These are phyloP conservation scores for Populus euphratica DNA, from an alignment of 345 rosid species.

Conservation along the genomic window DNA sequence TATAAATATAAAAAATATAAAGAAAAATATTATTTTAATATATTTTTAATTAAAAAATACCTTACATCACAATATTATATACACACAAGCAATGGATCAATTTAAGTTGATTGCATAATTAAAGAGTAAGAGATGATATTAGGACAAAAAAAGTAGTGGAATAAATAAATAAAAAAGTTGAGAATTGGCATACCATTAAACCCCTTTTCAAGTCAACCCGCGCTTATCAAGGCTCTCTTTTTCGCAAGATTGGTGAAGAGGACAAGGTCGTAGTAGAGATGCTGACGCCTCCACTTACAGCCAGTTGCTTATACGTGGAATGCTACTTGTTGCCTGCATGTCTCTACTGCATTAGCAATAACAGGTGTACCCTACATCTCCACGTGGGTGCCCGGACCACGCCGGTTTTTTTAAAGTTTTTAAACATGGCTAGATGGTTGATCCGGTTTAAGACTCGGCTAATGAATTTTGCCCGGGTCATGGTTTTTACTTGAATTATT, in stretches of 20 bases:
- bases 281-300: not conserved
- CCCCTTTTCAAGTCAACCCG: not conserved
- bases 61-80: no score
- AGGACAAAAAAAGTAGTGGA: not conserved
- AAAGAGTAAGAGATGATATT: not conserved
- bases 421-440: no score
- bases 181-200: not conserved
- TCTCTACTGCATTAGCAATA: not conserved
- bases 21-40: no score
- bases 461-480: no score
- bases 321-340: not conserved
- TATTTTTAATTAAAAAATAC: no score
- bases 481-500: no score
- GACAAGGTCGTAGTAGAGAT: not conserved
- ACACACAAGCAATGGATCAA: no score
- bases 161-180: no score
- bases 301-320: not conserved
- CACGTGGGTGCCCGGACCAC: not conserved
- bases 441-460: no score
- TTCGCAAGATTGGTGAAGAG: not conserved
- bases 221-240: no score
- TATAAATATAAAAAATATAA: no score
- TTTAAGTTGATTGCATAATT: not conserved
- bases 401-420: not conserved
- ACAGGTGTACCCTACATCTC: not conserved